These are phyloP conservation scores for Vigna mungo DNA, from an alignment of 306 rosid species.

Conservation along the genomic window DNA sequence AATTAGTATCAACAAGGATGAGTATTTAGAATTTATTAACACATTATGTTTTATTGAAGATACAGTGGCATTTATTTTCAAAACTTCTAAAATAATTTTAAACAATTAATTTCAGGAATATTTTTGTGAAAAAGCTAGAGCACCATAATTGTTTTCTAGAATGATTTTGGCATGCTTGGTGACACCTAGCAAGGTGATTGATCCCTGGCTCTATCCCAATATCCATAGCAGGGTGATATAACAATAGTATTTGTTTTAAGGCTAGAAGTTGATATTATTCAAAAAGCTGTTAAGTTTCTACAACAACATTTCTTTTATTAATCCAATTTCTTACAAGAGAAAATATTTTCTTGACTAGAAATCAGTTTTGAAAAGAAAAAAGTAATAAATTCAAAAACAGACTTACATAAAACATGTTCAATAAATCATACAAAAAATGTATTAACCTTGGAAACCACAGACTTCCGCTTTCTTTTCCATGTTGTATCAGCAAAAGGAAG, in stretches of 20 bases:
- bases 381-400: not conserved
- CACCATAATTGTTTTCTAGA: not conserved
- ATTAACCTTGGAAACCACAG: conserved; percentile 58
- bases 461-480: conserved; percentile 70
- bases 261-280: not conserved
- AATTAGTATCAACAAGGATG: not conserved
- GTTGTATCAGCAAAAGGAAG: conserved; percentile 48
- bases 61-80: not conserved
- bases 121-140: not conserved
- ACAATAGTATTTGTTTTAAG: not conserved
- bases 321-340: conserved; percentile 3
- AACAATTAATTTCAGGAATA: not conserved
- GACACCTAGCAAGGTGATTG: not conserved
- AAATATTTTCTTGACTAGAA: not conserved
- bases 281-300: not conserved
- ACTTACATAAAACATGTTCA: not conserved
- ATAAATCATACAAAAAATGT: conserved; percentile 13
- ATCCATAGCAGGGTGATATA: not conserved
- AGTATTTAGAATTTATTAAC: not conserved
- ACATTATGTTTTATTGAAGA: not conserved
- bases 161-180: not conserved
- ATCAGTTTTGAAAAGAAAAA: not conserved
- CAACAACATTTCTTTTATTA: conserved; percentile 6
- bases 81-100: not conserved
- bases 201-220: not conserved